Evolutionary conservation across 345 rosid genomes (phyloP), one percentile per base, ranked within the genome.

Genomic region (Eucalyptus victrix): DNA sequence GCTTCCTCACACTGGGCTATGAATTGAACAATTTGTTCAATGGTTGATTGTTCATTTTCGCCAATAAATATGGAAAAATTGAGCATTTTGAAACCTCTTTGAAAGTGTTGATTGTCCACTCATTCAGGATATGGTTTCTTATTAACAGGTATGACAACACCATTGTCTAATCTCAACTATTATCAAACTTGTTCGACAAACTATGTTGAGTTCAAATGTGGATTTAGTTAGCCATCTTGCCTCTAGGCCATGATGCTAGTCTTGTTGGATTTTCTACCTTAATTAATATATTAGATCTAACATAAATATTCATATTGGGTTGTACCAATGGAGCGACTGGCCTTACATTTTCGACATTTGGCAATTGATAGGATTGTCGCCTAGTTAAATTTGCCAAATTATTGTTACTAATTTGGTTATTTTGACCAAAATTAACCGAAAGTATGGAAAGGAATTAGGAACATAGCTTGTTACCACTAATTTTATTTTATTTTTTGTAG

Each of bases 361-460:
- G 65, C 65, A 58, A 58, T 58, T 26, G 15, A 58, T 26, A 6
- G 15, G 14, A 14, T 1, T 11, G 14, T 2, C 4, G 0, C n/a
- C n/a, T 26, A 58, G 65, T 58, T 58, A 24, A 26, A 58, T 58
- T 58, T 58, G 65, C 1, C 30, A 11, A 26, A 58, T 58, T 26
- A 26, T 58, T 0, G n/a, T 58, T 26, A 26, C 14, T 26, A 26
- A 58, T 58, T 58, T 58, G 7, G n/a, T 26, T 58, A 24, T 26
- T 24, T 58, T 58, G 14, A 58, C 65, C n/a, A 58, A 58, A n/a
- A 2, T 58, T 2, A 58, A 14, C n/a, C 15, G 0, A 24, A 58
- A 58, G 14, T 24, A 26, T 58, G 62, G 30, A 56, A 30, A 24
- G 62, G 30, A 24, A 24, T 24, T 24, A 24, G 13, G 62, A 56